Base-by-base conservation (phyloP, 2,329 filamentous ascomycete species). In the Alternaria hordeiaustralica region DNA sequence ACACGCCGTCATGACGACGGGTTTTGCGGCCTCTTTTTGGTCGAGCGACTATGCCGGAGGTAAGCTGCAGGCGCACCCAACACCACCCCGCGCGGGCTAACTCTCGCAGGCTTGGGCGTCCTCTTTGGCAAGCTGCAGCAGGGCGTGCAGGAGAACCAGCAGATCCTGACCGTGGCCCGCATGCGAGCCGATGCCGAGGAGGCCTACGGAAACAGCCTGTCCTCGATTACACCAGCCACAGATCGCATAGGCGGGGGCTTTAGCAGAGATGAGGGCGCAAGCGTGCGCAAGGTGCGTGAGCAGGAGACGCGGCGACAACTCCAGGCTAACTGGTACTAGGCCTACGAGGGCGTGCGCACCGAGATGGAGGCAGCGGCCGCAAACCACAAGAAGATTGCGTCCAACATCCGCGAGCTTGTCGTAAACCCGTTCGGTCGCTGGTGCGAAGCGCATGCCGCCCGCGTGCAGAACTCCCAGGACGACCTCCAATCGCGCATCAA, bases 11-110 rank as follows among this genome's bases (percentile, higher is more conserved):
- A 79, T 79, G 76, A 68, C 75, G 55, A 70, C 77, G 30, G 78
- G 92, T 75, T 98, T 99, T 83, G 90, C 94, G 72, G 93, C 95
- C 83, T 97, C 94, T 55, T 98, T 99, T 84, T 99, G 96, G 96
- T 97, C 96, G 66, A 89, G 89, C 79, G 96, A 99, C 87, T 98
- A 98, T 86, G 95, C 95, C 79, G 94, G 92, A 85, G 94, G 92
- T 93, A 84, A 80, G 92, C 84, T 80, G 87, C 56, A 53, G 53
- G 43, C 66, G 26, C 56, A 55, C 47, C 21, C 41, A 51, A 44
- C 51, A 23, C 44, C 55, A 30, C 57, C 50, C 49, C 65, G 43
- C 63, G 43, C 45, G 9, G 70, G 56, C 76, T 76, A 66, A 79
- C 74, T n/a, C 18, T n/a, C 30, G 21, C 73, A 85, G 84, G 96